Evolutionary conservation across 1,284 basidiomycete genomes (phyloP).

Genomic region (Caloboletus firmus): DNA sequence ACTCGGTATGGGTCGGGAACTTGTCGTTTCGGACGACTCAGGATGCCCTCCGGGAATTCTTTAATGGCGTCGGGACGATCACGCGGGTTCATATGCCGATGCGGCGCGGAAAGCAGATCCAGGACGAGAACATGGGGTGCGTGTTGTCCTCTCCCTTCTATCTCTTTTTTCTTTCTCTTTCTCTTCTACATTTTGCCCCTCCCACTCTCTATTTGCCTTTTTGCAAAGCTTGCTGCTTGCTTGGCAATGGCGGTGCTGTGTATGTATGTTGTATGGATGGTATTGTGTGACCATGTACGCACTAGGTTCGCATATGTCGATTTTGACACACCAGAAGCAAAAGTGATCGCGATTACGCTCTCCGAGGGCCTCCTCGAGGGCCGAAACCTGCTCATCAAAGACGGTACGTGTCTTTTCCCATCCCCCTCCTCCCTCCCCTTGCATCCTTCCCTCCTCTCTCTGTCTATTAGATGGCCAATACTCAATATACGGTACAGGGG

Average conservation of each 20-base stretch:
- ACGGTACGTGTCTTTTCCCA: slow-evolving; percentile 51
- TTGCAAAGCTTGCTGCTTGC: neutral
- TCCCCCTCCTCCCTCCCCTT: neutral
- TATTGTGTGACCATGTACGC: slow-evolving; percentile 2
- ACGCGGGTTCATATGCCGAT: slow-evolving; percentile 75
- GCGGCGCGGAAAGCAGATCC: slow-evolving; percentile 48
- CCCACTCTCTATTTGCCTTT: neutral
- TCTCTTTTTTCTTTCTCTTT: no score
- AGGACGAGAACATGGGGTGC: slow-evolving; percentile 69
- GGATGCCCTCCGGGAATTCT: slow-evolving; percentile 69
- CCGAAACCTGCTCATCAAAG: slow-evolving; percentile 89
- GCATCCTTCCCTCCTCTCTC: neutral
- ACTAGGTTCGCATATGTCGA: slow-evolving; percentile 94
- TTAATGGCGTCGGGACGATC: slow-evolving; percentile 71
- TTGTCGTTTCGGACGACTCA: slow-evolving; percentile 87
- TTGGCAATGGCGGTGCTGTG: neutral
- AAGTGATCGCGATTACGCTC: slow-evolving; percentile 72
- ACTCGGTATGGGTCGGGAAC: slow-evolving; percentile 96
- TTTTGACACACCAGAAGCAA: slow-evolving; percentile 77
- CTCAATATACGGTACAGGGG: slow-evolving; percentile 46
- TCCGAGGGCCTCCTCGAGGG: slow-evolving; percentile 86
- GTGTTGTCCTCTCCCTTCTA: neutral
- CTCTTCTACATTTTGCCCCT: neutral
- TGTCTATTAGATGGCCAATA: slow-evolving; percentile 18
- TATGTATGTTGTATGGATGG: neutral